Evolutionary conservation across 441 rosid genomes (phyloP).

Genomic region (Bocquillonia castaneifolia): DNA sequence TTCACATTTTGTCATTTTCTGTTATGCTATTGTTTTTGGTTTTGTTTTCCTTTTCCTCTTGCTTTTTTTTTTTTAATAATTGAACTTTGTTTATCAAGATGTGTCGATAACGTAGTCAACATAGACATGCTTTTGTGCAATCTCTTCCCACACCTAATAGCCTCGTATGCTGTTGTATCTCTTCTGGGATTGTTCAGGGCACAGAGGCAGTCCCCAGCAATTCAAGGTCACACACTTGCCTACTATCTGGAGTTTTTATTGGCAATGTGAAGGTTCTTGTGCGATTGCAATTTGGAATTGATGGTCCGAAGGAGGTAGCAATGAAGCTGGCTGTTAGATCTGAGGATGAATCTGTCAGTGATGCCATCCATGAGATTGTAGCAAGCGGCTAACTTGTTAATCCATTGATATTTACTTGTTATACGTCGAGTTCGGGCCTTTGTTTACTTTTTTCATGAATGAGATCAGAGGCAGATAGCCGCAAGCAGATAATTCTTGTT

Average conservation of each 20-base stretch:
- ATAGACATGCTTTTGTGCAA: not conserved
- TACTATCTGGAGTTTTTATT: conserved; percentile 81
- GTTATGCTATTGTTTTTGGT: not conserved
- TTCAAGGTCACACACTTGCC: conserved; percentile 89
- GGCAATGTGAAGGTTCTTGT: conserved; percentile 82
- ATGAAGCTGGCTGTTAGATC: conserved; percentile 90
- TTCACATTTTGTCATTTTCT: no score
- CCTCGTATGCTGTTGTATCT: not conserved
- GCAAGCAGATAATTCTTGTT: conserved; percentile 15
- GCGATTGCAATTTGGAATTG: conserved; percentile 75
- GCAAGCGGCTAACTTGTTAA: conserved; percentile 56
- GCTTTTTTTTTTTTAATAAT: no score
- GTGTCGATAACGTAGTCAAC: not conserved
- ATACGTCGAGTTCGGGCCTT: not conserved
- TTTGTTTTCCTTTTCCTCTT: not conserved
- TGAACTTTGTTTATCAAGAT: not conserved
- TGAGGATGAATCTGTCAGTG: conserved; percentile 66
- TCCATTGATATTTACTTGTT: not conserved
- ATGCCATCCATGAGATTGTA: conserved; percentile 82
- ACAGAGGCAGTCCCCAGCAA: conserved; percentile 76
- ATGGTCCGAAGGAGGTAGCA: conserved; percentile 71
- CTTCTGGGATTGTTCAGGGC: conserved; percentile 45
- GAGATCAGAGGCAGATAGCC: conserved; percentile 23
- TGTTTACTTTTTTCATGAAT: not conserved
- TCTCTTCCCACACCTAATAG: not conserved